A percentile compares a stretch with the other conserved stretches of the same genome.
These are phyloP conservation scores for Wickerhamiella galacta DNA, from an alignment of 805 yeast species.

Conservation along the genomic window DNA sequence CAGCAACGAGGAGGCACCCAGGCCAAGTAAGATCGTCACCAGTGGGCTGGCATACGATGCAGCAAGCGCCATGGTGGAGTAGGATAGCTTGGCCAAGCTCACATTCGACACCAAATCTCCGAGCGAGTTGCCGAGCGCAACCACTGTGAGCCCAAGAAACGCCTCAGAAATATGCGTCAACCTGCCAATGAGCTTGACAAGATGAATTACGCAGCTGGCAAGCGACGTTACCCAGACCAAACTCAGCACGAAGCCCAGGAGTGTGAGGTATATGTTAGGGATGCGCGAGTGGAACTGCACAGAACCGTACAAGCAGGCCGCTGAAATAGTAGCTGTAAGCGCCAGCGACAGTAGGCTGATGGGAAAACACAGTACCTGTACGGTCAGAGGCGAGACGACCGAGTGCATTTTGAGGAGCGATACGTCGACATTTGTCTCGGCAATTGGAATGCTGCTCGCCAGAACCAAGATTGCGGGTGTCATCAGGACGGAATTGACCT, in stretches of 20 bases:
- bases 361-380: background rate
- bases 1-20: constrained; percentile 58
- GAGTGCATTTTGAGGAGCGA: constrained; percentile 2
- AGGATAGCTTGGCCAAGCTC: constrained; percentile 65
- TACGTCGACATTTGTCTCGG: background rate
- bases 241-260: constrained; percentile 46
- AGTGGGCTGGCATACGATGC: constrained; percentile 94
- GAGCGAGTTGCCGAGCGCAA: constrained; percentile 82
- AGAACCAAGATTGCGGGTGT: constrained; percentile 21
- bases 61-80: constrained; percentile 79
- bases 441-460: constrained; percentile 19
- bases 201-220: constrained; percentile 53
- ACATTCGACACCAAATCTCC: constrained; percentile 80
- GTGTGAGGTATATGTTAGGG: constrained; percentile 10
- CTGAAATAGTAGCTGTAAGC: background rate
- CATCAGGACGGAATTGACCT: constrained; percentile 16
- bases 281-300: background rate
- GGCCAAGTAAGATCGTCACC: constrained; percentile 56
- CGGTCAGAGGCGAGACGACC: constrained; percentile 2
- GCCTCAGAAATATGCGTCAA: constrained; percentile 54
- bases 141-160: constrained; percentile 68
- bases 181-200: constrained; percentile 44
- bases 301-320: background rate
- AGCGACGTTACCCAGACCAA: constrained; percentile 51
- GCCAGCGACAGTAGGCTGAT: background rate